Conservation (phyloP, 352 stramenopile genomes). For the Pythium brachiatum region DNA sequence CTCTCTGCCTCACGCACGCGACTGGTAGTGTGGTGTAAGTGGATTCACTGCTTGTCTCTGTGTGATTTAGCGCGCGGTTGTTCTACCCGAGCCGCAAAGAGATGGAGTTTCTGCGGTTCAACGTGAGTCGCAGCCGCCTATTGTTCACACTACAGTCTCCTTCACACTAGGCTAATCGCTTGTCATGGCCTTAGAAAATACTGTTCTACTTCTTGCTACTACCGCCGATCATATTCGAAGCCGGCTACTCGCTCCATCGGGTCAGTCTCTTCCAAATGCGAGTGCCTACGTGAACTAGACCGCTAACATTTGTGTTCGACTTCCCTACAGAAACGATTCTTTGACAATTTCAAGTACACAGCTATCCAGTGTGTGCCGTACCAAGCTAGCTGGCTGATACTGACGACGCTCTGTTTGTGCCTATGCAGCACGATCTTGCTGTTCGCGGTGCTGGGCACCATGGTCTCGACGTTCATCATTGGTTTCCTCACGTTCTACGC, state of each 20-base stretch:
- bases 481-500: constrained; percentile 91
- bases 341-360: constrained; percentile 92
- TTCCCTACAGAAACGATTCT: constrained; percentile 86
- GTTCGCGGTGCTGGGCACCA: constrained; percentile 94
- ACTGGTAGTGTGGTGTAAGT: not conserved
- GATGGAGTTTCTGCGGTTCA: constrained; percentile 90
- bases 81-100: constrained; percentile 86
- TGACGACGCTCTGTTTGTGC: not conserved
- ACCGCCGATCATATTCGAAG: constrained; percentile 98
- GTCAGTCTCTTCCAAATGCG: constrained; percentile 21
- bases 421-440: constrained; percentile 87
- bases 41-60: not conserved
- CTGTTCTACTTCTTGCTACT: constrained; percentile 98
- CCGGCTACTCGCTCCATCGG: constrained; percentile 91
- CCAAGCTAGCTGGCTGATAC: not conserved
- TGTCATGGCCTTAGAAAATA: constrained; percentile 45
- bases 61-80: constrained; percentile 49
- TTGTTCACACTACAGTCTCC: not conserved
- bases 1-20: not conserved
- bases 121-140: constrained; percentile 33
- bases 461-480: constrained; percentile 96
- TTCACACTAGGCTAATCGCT: not conserved
- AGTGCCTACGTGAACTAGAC: not conserved
- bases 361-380: not conserved
- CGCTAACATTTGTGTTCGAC: not conserved